phyloP scores from a whole-genome alignment of 1,284 basidiomycete species.

The Marasmius tenuissimus region DNA sequence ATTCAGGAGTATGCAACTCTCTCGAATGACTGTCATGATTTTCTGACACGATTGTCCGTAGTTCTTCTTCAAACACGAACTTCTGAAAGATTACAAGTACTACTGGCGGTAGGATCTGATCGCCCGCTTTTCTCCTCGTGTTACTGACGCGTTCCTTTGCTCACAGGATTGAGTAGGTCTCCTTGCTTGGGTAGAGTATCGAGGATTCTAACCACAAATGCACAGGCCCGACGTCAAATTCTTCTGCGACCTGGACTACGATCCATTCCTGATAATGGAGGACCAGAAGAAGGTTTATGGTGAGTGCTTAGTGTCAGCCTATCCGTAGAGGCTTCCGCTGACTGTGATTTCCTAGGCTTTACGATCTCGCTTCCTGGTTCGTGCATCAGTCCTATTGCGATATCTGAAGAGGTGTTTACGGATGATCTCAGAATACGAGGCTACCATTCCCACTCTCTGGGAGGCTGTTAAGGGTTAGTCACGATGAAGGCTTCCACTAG shows the following conservation, averaged over 20 bases:
- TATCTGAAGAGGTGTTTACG: background rate
- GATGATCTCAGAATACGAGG: conserved; percentile 56
- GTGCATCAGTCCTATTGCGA: background rate
- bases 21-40: conserved; percentile 12
- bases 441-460: conserved; percentile 90
- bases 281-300: conserved; percentile 26
- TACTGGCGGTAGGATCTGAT: conserved; percentile 54
- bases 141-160: too few relatives aligned
- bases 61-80: conserved; percentile 74
- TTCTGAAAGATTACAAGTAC: conserved; percentile 70
- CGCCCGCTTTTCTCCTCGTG: too few relatives aligned
- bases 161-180: conserved; percentile 34
- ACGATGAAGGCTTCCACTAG: too few relatives aligned
- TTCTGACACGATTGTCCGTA: conserved; percentile 15
- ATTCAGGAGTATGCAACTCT: conserved; percentile 57
- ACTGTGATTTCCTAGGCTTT: conserved; percentile 54
- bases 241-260: conserved; percentile 70
- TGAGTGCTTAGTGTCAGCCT: background rate
- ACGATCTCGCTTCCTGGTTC: conserved; percentile 75
- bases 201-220: background rate
- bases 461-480: conserved; percentile 60
- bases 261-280: conserved; percentile 79
- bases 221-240: conserved; percentile 67
- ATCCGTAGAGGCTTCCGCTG: background rate
- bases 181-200: background rate